phyloP scores from a whole-genome alignment of 2,329 filamentous ascomycete species.

The Fusarium robinianum region DNA sequence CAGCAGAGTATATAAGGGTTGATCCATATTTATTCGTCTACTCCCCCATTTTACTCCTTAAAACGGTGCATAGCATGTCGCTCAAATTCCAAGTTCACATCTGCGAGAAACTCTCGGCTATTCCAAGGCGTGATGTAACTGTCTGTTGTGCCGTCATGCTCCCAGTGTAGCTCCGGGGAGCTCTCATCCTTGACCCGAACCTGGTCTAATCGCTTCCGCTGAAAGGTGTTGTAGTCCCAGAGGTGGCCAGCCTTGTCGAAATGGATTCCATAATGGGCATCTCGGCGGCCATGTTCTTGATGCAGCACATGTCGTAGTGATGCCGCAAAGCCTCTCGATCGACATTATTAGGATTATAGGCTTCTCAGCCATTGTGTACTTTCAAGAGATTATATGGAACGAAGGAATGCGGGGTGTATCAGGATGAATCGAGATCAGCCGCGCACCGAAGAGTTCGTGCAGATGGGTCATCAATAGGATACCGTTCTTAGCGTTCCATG shows the following conservation, averaged over 20 bases:
- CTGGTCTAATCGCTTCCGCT: neutral
- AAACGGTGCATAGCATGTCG: too few relatives aligned
- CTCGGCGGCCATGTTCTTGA: conserved; percentile 2
- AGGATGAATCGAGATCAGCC: conserved; percentile 33
- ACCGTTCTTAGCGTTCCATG: conserved; percentile 14
- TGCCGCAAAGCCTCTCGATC: conserved; percentile 19
- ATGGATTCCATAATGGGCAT: neutral
- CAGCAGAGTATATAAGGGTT: too few relatives aligned
- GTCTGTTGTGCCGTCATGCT: neutral
- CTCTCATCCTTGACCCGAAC: neutral
- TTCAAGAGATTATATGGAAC: conserved; percentile 9
- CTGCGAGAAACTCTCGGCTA: neutral
- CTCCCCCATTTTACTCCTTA: too few relatives aligned
- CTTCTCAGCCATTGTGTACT: neutral
- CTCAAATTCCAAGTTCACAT: neutral
- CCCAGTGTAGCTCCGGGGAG: neutral
- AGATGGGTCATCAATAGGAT: conserved; percentile 27
- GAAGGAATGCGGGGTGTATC: conserved; percentile 16
- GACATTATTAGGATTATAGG: neutral
- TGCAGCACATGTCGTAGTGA: conserved; percentile 26
- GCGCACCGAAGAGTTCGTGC: conserved; percentile 25
- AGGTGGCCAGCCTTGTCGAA: neutral
- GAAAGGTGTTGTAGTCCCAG: neutral
- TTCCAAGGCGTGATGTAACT: neutral
- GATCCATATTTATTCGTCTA: too few relatives aligned